Evolutionary conservation across 495 filamentous ascomycete genomes (phyloP), one percentile per base, ranked within the genome.

Genomic region (Rhizodiscina lignyota): DNA sequence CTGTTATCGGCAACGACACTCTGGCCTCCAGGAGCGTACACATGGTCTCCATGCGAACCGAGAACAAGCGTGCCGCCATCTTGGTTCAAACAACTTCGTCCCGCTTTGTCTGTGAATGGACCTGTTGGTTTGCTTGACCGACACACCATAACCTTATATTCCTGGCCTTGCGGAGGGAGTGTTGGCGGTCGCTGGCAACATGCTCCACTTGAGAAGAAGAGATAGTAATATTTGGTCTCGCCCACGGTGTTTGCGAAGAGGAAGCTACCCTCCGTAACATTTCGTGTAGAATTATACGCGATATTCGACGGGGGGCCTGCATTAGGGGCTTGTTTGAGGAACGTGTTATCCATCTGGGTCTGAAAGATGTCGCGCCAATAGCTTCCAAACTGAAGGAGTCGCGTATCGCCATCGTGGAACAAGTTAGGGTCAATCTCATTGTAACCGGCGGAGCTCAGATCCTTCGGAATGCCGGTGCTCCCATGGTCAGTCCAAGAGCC

Each of bases 11-110:
- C 59, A 35, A 56, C 66, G 0, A 72, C 58, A 21, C 66, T 67
- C 65, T 78, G 72, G 15, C 79, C 79, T 24, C 79, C 79, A 4
- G 79, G 77, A 2, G 66, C 79, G 45, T 80, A 85, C 4, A 78
- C 66, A 22, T 35, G n/a, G 35, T 61, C 64, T 4, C 57, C 70
- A 37, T 81, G 73, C 10, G 60, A 67, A n/a, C 61, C 61, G 0
- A 83, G 60, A 4, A 83, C 61, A 2, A 67, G 60, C 0, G 70
- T 77, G 0, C 79, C 79, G 10, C 79, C 79, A 16, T 67, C 64
- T 5, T 54, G 43, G 27, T 20, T 24, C 1, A 56, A 62, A 52
- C 77, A 82, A 0, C 57, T 45, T 0, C 38, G 56, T 11, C 76
- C 77, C 12, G 48, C 51, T 30, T 64, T 52, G 45, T 83, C 79